Conservation (phyloP, 192 early-diverging fungal genomes). For the Linnemannia schmuckeri region DNA sequence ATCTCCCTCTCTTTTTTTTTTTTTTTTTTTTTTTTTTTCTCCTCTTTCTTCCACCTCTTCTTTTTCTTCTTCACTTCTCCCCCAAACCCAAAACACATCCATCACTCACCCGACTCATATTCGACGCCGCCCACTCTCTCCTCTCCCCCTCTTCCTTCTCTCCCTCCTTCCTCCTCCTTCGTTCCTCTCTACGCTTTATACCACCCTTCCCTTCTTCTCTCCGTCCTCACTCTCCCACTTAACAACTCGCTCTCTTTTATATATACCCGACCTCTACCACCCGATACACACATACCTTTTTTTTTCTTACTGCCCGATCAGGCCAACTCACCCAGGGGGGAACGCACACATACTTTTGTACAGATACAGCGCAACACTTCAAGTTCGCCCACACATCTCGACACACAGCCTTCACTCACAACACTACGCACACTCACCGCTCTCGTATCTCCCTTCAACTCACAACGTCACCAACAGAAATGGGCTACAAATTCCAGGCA, state of each 20-base stretch:
- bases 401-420: not conserved
- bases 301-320: not conserved
- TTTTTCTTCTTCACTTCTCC: not conserved
- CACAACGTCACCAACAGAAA: not conserved
- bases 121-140: not conserved
- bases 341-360: not conserved
- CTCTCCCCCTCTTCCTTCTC: no score
- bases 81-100: slow-evolving; percentile 8
- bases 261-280: not conserved
- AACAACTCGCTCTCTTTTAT: not conserved
- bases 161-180: not conserved
- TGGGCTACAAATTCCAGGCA: slow-evolving; percentile 7
- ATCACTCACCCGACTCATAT: not conserved
- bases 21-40: not conserved
- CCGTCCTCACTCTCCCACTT: not conserved
- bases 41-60: not conserved
- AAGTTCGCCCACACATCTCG: not conserved
- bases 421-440: not conserved
- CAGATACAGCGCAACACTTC: not conserved
- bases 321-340: not conserved
- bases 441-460: not conserved
- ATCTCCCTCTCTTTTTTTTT: not conserved
- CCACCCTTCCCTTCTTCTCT: not conserved
- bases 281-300: not conserved
- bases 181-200: not conserved